Evolutionary conservation across 2,329 filamentous ascomycete species (phyloP), one percentile per base, ranked within the genome.

Genomic region (Falciphora oryzae): DNA sequence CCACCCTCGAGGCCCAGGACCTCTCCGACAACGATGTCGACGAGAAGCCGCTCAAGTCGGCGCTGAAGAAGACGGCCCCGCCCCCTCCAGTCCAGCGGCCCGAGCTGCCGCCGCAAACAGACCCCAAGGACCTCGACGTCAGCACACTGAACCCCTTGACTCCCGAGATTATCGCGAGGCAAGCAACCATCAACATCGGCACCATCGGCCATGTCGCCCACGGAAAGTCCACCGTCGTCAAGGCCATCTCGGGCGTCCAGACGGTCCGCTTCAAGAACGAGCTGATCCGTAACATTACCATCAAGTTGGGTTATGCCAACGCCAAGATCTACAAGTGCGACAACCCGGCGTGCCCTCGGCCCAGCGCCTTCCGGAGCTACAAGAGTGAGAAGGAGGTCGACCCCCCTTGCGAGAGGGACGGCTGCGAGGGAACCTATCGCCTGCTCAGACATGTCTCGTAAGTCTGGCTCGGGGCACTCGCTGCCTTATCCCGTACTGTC

Each of bases 251-350:
- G 1, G 95, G 95, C 68, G 95, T 99, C 69, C 95, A 99, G 85
- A 99, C 95, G 25, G 95, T 99, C 75, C 88, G 95, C 71, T 99
- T 99, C 85, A 99, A 99, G 90, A 99, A 98, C 83, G 95, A 99
- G 81, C 82, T 97, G 80, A 96, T 98, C 81, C 87, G 95, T 75
- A 99, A 99, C 79, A 99, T 99, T 75, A 99, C 95, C 74, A 99
- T 99, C 84, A 99, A 99, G 88, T 87, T 99, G 73, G 95, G 95
- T 77, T 99, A 99, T 78, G 95, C 95, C 77, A 99, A 99, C 79
- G 95, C 95, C 73, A 98, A 99, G 81, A 93, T 99, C 78, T 99
- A 98, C 89, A 92, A 97, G 85, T 99, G 95, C 79, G 92, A 97
- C 79, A 97, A 92, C 80, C 77, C 82, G 64, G 89, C 91, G 70